Percentiles rank a stretch among this genome's conserved stretches.
phyloP scores from a whole-genome alignment of 2,329 filamentous ascomycete genomes.

The Beauveria caledonica region DNA sequence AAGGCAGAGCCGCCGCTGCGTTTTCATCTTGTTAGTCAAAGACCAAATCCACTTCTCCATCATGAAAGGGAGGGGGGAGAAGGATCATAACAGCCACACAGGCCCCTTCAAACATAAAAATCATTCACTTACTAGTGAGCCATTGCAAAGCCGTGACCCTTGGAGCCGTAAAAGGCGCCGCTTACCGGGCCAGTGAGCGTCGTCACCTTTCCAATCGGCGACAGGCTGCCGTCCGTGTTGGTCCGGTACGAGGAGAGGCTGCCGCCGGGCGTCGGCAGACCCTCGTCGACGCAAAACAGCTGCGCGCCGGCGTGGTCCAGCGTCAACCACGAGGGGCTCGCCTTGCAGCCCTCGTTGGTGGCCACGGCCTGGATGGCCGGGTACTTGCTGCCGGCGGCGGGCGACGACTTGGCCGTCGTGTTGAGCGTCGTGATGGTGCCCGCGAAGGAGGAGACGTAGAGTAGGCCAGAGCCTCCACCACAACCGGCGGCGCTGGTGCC shows the following conservation, averaged over 20 bases:
- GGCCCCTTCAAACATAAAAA: too few relatives aligned
- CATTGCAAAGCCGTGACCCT: constrained; percentile 28
- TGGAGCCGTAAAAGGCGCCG: constrained; percentile 34
- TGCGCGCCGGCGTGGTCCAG: constrained; percentile 39
- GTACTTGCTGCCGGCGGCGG: constrained; percentile 17
- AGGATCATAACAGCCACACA: too few relatives aligned
- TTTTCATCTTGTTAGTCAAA: neutral
- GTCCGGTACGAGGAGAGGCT: constrained; percentile 36
- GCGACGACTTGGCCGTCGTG: constrained; percentile 22
- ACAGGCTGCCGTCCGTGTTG: constrained; percentile 30
- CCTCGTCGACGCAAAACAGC: constrained; percentile 56
- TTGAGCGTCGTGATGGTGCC: constrained; percentile 41
- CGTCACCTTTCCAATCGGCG: constrained; percentile 25
- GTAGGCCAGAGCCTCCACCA: constrained; percentile 24
- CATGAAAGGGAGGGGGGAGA: too few relatives aligned
- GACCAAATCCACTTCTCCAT: neutral
- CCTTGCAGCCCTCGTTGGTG: constrained; percentile 39
- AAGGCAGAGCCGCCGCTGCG: constrained; percentile 32
- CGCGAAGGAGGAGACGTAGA: constrained; percentile 42
- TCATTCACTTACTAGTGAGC: constrained; percentile 36
- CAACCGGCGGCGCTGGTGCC: constrained; percentile 18
- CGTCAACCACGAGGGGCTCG: constrained; percentile 53
- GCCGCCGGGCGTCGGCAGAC: constrained; percentile 36
- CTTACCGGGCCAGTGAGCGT: constrained; percentile 37
- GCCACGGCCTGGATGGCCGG: constrained; percentile 32